These are phyloP conservation scores for Globisporangium sylvaticum DNA, from an alignment of 352 stramenopile genomes.

Conservation along the genomic window DNA sequence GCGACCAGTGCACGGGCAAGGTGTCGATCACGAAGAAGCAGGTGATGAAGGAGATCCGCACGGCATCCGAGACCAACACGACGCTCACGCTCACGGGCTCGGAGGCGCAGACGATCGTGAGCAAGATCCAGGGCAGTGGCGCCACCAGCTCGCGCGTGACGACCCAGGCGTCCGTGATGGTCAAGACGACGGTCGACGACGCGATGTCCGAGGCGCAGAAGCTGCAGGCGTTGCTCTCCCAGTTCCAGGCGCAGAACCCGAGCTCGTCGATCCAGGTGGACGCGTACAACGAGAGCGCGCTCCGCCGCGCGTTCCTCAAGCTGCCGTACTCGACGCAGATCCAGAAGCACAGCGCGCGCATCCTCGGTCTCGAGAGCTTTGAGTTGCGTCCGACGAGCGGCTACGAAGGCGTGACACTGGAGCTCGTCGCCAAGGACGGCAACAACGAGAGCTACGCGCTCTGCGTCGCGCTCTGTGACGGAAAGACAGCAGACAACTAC, in stretches of 20 bases:
- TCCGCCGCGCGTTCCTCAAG: conserved; percentile 47
- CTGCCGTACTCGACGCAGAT: conserved; percentile 33
- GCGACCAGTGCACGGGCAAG: conserved; percentile 27
- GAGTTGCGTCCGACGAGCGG: conserved; percentile 24
- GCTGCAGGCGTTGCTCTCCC: conserved; percentile 37
- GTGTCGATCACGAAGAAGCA: conserved; percentile 36
- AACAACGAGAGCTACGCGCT: conserved; percentile 41
- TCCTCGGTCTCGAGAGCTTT: conserved; percentile 34
- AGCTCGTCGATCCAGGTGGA: conserved; percentile 31
- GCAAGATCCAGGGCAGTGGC: conserved; percentile 5
- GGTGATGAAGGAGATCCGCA: conserved; percentile 36
- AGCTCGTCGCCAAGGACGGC: conserved; percentile 41
- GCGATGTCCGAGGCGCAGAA: conserved; percentile 29
- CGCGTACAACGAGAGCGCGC: conserved; percentile 23
- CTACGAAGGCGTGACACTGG: conserved; percentile 27
- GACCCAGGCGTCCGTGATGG: conserved; percentile 35
- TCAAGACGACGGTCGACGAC: conserved; percentile 29
- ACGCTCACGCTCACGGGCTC: conserved; percentile 28
- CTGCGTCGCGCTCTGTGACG: conserved; percentile 34
- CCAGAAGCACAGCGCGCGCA: conserved; percentile 26
- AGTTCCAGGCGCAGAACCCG: conserved; percentile 42
- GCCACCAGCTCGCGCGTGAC: conserved; percentile 28
- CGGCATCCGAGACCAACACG: conserved; percentile 22
- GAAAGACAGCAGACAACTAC: conserved; percentile 30
- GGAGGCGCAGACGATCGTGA: conserved; percentile 30